These are phyloP conservation scores for Platismatia glauca DNA, from an alignment of 495 filamentous ascomycete species.

Conservation along the genomic window DNA sequence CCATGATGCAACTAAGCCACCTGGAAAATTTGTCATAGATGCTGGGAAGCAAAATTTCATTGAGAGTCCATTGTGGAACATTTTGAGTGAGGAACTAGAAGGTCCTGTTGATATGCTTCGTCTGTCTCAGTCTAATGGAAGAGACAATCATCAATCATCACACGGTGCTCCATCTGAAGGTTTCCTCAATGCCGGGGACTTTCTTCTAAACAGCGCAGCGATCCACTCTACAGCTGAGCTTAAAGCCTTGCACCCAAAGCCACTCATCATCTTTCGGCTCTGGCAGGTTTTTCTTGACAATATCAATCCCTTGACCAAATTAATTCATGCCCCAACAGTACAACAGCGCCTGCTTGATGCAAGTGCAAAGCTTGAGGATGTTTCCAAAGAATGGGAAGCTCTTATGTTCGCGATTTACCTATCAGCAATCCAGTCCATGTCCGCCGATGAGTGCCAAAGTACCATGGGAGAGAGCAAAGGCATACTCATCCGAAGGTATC, in stretches of 20 bases:
- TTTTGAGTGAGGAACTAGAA: conserved; percentile 3
- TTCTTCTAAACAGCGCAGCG: conserved; percentile 19
- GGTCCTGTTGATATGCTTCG: conserved; percentile 5
- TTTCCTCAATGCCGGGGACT: conserved; percentile 8
- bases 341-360: conserved; percentile 37
- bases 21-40: background rate
- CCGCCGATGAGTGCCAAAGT: background rate
- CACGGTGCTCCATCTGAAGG: conserved; percentile 18
- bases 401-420: conserved; percentile 45
- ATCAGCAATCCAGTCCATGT: conserved; percentile 26
- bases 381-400: conserved; percentile 34
- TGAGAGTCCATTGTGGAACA: conserved; percentile 7
- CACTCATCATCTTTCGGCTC: conserved; percentile 60
- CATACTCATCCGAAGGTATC: conserved; percentile 33
- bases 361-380: conserved; percentile 26
- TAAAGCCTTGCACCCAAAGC: conserved; percentile 47
- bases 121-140: conserved; percentile 1
- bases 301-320: conserved; percentile 59
- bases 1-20: background rate
- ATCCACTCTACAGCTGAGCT: conserved; percentile 25
- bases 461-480: conserved; percentile 34
- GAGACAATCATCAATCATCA: conserved; percentile 13
- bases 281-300: conserved; percentile 63
- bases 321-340: conserved; percentile 59
- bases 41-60: conserved; percentile 5